Evolutionary conservation across 306 rosid species (phyloP).

Genomic region (Medicago lupulina): DNA sequence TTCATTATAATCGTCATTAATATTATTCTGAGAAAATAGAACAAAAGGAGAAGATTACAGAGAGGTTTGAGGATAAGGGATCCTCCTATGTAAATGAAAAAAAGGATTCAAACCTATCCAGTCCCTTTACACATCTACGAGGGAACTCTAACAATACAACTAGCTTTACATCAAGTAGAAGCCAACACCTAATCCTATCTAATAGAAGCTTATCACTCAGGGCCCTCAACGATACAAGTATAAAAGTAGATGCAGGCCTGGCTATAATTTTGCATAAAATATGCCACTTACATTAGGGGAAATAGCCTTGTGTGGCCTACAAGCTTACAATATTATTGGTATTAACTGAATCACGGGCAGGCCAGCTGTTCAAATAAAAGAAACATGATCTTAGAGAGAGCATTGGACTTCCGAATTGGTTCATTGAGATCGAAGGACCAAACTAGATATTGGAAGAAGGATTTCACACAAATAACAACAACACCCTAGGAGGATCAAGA

Average conservation of each 20-base stretch:
- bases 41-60: slow-evolving; percentile 4
- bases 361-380: background rate
- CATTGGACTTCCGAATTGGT: background rate
- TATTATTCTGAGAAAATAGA: slow-evolving; percentile 9
- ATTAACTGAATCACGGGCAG: background rate
- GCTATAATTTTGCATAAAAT: background rate
- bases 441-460: background rate
- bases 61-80: background rate
- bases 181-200: background rate
- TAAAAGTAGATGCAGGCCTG: slow-evolving; percentile 2
- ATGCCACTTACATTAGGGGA: background rate
- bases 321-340: background rate
- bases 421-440: background rate
- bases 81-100: background rate
- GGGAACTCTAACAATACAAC: slow-evolving; percentile 13
- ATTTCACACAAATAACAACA: background rate
- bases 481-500: slow-evolving; percentile 3
- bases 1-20: background rate
- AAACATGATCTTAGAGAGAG: background rate
- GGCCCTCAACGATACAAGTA: background rate
- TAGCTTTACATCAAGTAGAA: slow-evolving; percentile 11
- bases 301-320: background rate
- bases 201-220: background rate
- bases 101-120: slow-evolving; percentile 18
- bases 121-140: background rate